Evolutionary conservation across 345 rosid genomes (phyloP).

Genomic region (Turritis glabra): DNA sequence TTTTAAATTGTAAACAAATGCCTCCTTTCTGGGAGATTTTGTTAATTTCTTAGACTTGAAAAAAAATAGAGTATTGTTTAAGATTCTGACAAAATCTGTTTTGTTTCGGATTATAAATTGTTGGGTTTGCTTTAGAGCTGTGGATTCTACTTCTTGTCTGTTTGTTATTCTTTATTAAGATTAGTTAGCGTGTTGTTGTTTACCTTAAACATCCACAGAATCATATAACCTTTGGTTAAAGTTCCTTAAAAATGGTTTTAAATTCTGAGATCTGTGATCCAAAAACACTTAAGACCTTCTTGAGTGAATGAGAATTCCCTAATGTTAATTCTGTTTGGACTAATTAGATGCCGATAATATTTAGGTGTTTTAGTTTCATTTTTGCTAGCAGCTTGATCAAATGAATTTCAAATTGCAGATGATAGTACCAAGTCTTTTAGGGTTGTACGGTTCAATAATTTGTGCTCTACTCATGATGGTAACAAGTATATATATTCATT

Average conservation of each 20-base stretch:
- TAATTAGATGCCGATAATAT: background rate
- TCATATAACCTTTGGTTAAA: background rate
- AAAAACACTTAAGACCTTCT: background rate
- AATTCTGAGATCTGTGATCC: background rate
- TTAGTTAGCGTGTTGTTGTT: slow-evolving; percentile 31
- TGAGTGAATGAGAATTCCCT: background rate
- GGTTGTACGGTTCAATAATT: background rate
- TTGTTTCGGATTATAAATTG: slow-evolving; percentile 19
- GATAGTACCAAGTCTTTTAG: background rate
- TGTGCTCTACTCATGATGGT: too few relatives aligned
- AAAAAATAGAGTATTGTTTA: slow-evolving; percentile 31
- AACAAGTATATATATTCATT: too few relatives aligned
- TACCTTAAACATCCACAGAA: slow-evolving; percentile 29
- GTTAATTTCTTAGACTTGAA: slow-evolving; percentile 4
- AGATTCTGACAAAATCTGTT: slow-evolving; percentile 48
- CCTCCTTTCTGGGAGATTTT: slow-evolving; percentile 17
- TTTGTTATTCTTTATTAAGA: slow-evolving; percentile 20
- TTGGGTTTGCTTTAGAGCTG: slow-evolving; percentile 33
- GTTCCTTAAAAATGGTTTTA: background rate
- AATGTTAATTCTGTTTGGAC: background rate
- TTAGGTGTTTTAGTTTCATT: background rate
- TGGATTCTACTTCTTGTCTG: slow-evolving; percentile 43
- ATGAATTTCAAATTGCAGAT: background rate
- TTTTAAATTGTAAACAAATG: background rate
- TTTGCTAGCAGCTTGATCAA: background rate